Evolutionary conservation across 1,284 basidiomycete species (phyloP), one percentile per base, ranked within the genome.

Genomic region (Spongiforma sp.): DNA sequence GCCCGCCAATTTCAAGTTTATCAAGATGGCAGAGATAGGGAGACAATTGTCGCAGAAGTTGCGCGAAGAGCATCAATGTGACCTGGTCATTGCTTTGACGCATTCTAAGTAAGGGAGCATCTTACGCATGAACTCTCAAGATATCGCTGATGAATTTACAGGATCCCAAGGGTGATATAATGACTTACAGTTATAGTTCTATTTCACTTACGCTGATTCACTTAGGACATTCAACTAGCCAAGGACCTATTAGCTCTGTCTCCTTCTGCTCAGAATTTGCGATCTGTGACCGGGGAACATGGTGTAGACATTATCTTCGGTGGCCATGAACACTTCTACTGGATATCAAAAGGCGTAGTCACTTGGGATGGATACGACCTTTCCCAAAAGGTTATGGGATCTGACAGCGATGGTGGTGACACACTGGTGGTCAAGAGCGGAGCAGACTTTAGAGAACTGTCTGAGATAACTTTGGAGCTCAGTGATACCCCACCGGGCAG

Each of bases 311-410:
- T 97, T 24, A 78, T 98, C 53, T 84, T 97, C 9, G 95, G 95
- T 6, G 95, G 95, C 0, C 95, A 98, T 69, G 95, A 98, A 72
- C 95, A 98, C 69, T 80, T 93, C 8, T 95, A 95, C 80, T 93
- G 90, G 77, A 87, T 92, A 56, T 90, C 93, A 15, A 89, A 86
- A 71, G 95, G 94, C 5, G 86, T 90, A 2, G 83, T 82, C 26
- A 74, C 80, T 5, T 97, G 93, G 93, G 85, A 93, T 33, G 87
- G 86, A 46, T 91, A 89, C 65, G 85, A 93, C 64, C 77, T 85
- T 24, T 79, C 80, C 1, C 75, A 84, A 48, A 77, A 81, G 8
- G 83, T 86, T 17, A 83, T 93, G 4, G 95, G 94, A 15, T 88
- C 89, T 3, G 90, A 93, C 72, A 82, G 82, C 19, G 95, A 97